Evolutionary conservation across 176 grass and related monocot genomes (phyloP).

Genomic region (Juncus effusus): DNA sequence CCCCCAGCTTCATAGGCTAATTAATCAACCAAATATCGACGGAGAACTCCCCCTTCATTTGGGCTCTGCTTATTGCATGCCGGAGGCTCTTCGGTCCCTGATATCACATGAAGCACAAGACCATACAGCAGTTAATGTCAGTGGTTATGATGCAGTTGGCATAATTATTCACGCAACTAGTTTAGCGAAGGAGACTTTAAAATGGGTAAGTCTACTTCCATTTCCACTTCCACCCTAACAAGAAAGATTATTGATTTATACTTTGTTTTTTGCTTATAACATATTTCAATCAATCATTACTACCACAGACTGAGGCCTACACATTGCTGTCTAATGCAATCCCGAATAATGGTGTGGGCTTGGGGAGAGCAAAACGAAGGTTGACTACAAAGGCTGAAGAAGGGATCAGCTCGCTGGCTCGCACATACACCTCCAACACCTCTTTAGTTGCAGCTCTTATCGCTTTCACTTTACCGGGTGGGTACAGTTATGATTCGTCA

Average conservation of each 20-base stretch:
- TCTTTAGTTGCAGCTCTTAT: not conserved
- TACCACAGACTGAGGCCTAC: conserved; percentile 4
- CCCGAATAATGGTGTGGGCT: not conserved
- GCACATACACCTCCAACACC: not conserved
- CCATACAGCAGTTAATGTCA: not conserved
- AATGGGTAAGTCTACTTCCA: conserved; percentile 15
- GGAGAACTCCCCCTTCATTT: not conserved
- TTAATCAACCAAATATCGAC: not conserved
- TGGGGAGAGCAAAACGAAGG: not conserved
- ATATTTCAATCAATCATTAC: not conserved
- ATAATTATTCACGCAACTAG: not conserved
- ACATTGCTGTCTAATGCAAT: conserved; percentile 4
- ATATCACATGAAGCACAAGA: conserved; percentile 5
- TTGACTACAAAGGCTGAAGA: not conserved
- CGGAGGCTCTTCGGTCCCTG: conserved; percentile 4
- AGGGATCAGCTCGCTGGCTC: not conserved
- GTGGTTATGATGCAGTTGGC: not conserved
- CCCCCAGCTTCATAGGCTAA: conserved; percentile 14
- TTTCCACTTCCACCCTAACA: too few species aligned
- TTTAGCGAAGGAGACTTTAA: not conserved
- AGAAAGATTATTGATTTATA: not conserved
- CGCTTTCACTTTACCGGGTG: not conserved
- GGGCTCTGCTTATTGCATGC: not conserved
- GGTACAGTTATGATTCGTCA: not conserved
- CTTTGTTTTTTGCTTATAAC: not conserved